Conservation (phyloP, 1,139 yeast genomes). For the Maudiozyma humilis region DNA sequence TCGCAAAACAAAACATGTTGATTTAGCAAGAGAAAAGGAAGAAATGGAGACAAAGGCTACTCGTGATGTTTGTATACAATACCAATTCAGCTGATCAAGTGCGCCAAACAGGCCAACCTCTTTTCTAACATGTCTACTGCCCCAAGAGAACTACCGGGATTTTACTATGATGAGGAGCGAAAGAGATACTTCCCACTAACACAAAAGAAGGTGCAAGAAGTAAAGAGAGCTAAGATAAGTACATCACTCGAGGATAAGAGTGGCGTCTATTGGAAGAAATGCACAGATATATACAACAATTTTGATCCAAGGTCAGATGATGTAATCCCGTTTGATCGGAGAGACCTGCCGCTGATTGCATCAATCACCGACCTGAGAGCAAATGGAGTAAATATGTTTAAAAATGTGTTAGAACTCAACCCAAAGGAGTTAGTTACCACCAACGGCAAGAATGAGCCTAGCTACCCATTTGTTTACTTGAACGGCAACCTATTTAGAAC, state of each 20-base stretch:
- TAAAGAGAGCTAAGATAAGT: conserved; percentile 5
- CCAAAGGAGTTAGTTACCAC: not conserved
- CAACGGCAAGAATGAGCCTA: not conserved
- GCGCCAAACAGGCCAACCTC: not conserved
- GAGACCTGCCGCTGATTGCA: not conserved
- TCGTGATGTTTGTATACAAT: too few species aligned
- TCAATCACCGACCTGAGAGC: not conserved
- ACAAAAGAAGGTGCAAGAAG: conserved; percentile 1
- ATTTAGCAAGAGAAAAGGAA: too few species aligned
- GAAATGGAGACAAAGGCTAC: too few species aligned
- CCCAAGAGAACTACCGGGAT: conserved; percentile 38
- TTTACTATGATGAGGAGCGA: conserved; percentile 38
- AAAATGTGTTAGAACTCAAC: not conserved
- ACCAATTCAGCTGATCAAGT: not conserved
- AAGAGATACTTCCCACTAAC: conserved; percentile 40
- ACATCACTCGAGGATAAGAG: not conserved
- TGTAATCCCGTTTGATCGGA: not conserved
- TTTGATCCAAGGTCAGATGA: not conserved
- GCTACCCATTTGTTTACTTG: not conserved
- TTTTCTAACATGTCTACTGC: conserved; percentile 6
- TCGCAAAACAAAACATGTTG: too few species aligned
- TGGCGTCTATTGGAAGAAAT: not conserved
- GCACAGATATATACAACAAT: not conserved
- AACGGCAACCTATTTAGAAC: not conserved
- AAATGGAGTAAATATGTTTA: not conserved